Evolutionary conservation across 2,329 filamentous ascomycete genomes (phyloP), one percentile per base, ranked within the genome.

Genomic region (Aspergillus sp.): DNA sequence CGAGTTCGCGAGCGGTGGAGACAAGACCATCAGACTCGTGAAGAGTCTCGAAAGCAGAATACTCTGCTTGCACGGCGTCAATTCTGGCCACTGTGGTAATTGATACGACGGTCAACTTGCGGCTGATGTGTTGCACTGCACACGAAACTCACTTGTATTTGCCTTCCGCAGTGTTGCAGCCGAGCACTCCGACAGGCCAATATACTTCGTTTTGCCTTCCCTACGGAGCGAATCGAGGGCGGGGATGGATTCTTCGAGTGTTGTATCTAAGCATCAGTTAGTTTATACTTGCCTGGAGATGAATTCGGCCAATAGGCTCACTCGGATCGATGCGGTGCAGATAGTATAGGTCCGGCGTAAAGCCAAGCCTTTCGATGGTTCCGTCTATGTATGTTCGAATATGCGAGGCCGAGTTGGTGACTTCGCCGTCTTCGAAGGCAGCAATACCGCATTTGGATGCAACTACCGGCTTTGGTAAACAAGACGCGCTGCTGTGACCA

Each of bases 371-470:
- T 46, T 76, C 68, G 38, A 76, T 76, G 0, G 74, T 75, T 7
- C 73, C 74, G 2, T 76, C 72, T 20, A 76, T 75, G 49, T 76
- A 76, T 32, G 62, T 47, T 52, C 72, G 69, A 53, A 77, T 77
- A 43, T 77, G 74, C 0, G 64, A 48, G 1, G 73, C 61, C 3
- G 69, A 73, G 53, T 76, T 77, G 43, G 72, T 75, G 23, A 75
- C 63, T 3, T 23, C 10, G 3, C 60, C 56, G 1, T 57, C 55
- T 10, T 62, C 66, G 39, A 74, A 70, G 3, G 60, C 59, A 12
- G 67, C 56, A 35, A 76, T 65, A 0, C 73, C 74, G 49, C 74
- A 76, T 47, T 76, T 76, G 0, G 74, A 76, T 4, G 74, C 74
- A 47, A 77, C 73, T 75, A 41, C 3, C 17, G 17, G 17, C 17